Evolutionary conservation across 768 basidiomycete species (phyloP).

Genomic region (Cyclocybe cylindracea): DNA sequence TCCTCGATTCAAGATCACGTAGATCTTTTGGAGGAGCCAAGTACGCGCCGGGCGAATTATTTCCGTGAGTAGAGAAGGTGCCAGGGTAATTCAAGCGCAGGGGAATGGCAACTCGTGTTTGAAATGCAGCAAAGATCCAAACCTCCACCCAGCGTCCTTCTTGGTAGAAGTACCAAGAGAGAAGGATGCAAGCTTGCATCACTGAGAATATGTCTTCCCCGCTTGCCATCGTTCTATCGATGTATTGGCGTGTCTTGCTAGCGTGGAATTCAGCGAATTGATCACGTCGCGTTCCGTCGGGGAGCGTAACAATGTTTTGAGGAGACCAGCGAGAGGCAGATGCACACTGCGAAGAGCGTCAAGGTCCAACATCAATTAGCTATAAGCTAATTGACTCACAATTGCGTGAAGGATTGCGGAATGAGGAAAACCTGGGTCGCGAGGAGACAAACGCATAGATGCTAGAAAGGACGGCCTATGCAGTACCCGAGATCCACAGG

Average conservation of each 20-base stretch:
- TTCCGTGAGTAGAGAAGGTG: conserved; percentile 70
- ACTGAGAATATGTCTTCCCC: conserved; percentile 86
- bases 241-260: conserved; percentile 83
- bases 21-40: conserved; percentile 77
- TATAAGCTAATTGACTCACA: conserved; percentile 34
- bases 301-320: conserved; percentile 61
- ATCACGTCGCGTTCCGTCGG: conserved; percentile 79
- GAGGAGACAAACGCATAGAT: conserved; percentile 78
- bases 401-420: conserved; percentile 91
- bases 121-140: conserved; percentile 88
- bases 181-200: conserved; percentile 82
- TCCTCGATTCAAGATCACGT: conserved; percentile 73
- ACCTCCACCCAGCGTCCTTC: conserved; percentile 91
- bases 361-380: conserved; percentile 9
- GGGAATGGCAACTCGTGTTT: conserved; percentile 79
- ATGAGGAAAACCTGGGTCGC: conserved; percentile 85
- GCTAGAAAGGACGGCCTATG: conserved; percentile 81
- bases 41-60: conserved; percentile 75
- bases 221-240: conserved; percentile 88
- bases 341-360: conserved; percentile 59
- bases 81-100: conserved; percentile 85
- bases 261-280: conserved; percentile 88
- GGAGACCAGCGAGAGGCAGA: conserved; percentile 84
- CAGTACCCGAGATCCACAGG: conserved; percentile 81
- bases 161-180: conserved; percentile 91